Conservation (phyloP, 2,329 filamentous ascomycete genomes). For the Plectosphaerella cucumerina region DNA sequence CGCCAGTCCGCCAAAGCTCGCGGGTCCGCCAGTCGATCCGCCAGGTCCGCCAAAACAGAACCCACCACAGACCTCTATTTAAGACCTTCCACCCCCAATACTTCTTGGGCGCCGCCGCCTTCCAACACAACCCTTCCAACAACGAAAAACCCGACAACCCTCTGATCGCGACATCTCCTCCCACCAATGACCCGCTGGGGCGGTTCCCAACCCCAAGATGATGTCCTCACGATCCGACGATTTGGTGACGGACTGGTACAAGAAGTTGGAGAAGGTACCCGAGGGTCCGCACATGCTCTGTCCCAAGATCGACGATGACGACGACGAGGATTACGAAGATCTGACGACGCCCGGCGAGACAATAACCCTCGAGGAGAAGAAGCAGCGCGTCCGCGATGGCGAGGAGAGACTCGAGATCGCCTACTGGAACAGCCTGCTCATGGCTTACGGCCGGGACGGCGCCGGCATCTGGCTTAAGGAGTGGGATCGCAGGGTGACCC, state of each 20-base stretch:
- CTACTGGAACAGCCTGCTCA: conserved; percentile 63
- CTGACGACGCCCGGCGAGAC: conserved; percentile 28
- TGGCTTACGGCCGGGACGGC: conserved; percentile 61
- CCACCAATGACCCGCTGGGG: too few relatives aligned
- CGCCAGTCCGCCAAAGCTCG: too few relatives aligned
- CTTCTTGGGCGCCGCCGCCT: too few relatives aligned
- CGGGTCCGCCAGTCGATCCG: too few relatives aligned
- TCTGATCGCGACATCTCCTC: too few relatives aligned
- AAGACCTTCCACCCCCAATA: too few relatives aligned
- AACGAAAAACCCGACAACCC: too few relatives aligned
- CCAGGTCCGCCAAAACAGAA: too few relatives aligned
- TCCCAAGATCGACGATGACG: conserved; percentile 59
- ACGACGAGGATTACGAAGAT: conserved; percentile 58
- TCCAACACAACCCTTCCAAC: too few relatives aligned
- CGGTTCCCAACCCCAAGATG: conserved; percentile 8
- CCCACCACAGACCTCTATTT: too few relatives aligned
- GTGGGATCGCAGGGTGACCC: conserved; percentile 54
- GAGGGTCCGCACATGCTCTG: conserved; percentile 63
- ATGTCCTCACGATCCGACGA: conserved; percentile 31
- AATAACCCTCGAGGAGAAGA: conserved; percentile 47
- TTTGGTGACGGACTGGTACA: conserved; percentile 37
- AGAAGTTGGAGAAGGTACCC: conserved; percentile 38
- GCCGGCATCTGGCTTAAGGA: conserved; percentile 55
- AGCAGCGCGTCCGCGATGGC: conserved; percentile 49
- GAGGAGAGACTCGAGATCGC: conserved; percentile 55